Base-by-base conservation (phyloP, 2,329 filamentous ascomycete species). In the Erysiphe pulchra region DNA sequence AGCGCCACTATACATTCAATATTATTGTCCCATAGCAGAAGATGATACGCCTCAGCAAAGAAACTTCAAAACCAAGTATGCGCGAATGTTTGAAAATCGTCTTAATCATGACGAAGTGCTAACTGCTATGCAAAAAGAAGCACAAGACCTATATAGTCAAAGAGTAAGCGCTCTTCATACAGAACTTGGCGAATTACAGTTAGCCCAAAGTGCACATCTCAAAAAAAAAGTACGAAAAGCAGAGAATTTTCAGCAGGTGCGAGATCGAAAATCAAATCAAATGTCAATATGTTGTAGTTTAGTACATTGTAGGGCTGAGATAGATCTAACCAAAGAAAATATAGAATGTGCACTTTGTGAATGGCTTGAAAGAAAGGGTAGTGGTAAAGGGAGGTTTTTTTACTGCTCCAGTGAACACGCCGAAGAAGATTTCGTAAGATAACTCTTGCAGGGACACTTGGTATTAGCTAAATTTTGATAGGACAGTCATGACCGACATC, bases 1-100 rank as follows among this genome's bases (percentile, higher is more conserved):
- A 37, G 51, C 52, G 7, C 49, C 48, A 17, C 36, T 53, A 16
- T 57, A 54, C 44, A 46, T 52, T 16, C 42, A 48, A 13, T 57
- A 54, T 47, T 57, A 57, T 44, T 58, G 56, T 46, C 42, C 45
- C 1, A 41, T 45, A 13, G 17, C 33, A 4, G 39, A 47, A 14
- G 42, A 31, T 14, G 56, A 58, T 42, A 49, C 49, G 8, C 43
- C 48, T 10, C 48, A 51, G 10, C 46, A 51, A 12, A 51, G 51
- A 39, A 53, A 55, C 20, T 54, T 57, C 46, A 58, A 58, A 46
- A 34, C 44, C 2, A 58, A 57, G 46, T 57, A 56, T 41, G 49
- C 49, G 2, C 52, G 53, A 4, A 50, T 54, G 45, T 58, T 58
- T 45, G 53, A 56, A 39, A 37, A 47, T 18, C 44, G 48, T 1